phyloP scores from a whole-genome alignment of 805 yeast species.

The Trichomonascus vanleenenianus region DNA sequence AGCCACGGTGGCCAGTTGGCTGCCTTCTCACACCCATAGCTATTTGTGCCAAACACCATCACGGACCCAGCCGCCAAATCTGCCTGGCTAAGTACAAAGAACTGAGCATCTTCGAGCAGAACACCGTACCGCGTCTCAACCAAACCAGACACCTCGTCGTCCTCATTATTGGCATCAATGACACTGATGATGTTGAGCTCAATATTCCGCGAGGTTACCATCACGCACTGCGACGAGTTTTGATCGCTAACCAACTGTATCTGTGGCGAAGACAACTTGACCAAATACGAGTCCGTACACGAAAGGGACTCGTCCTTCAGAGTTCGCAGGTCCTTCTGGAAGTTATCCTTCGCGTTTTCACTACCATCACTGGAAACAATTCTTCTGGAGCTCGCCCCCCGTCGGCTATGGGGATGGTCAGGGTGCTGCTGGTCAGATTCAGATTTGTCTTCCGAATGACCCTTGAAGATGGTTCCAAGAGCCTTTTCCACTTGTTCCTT shows the following conservation, averaged over 20 bases:
- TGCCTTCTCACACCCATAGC: constrained; percentile 50
- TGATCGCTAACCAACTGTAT: constrained; percentile 56
- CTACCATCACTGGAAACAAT: constrained; percentile 4
- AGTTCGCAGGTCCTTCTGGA: constrained; percentile 39
- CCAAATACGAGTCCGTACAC: constrained; percentile 44
- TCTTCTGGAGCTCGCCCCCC: not conserved
- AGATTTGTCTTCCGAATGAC: not conserved
- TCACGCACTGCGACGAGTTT: constrained; percentile 48
- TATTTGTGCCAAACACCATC: constrained; percentile 37
- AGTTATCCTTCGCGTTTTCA: constrained; percentile 5
- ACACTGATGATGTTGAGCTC: constrained; percentile 64
- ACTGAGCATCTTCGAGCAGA: constrained; percentile 59
- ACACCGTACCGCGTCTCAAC: constrained; percentile 66
- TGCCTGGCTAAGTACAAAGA: constrained; percentile 54
- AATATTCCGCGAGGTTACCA: constrained; percentile 68
- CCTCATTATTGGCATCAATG: constrained; percentile 36
- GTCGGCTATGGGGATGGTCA: not conserved
- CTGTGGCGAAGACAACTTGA: constrained; percentile 74
- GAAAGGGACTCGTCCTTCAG: constrained; percentile 24
- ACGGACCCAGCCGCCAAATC: constrained; percentile 37
- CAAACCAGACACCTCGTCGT: constrained; percentile 36
- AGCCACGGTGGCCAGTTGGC: constrained; percentile 86
- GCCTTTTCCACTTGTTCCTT: constrained; percentile 10
- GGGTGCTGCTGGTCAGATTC: not conserved
- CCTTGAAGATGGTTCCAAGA: constrained; percentile 2